These are phyloP conservation scores for Cupressus sempervirens DNA, from an alignment of 75 land plant genomes.

Conservation along the genomic window DNA sequence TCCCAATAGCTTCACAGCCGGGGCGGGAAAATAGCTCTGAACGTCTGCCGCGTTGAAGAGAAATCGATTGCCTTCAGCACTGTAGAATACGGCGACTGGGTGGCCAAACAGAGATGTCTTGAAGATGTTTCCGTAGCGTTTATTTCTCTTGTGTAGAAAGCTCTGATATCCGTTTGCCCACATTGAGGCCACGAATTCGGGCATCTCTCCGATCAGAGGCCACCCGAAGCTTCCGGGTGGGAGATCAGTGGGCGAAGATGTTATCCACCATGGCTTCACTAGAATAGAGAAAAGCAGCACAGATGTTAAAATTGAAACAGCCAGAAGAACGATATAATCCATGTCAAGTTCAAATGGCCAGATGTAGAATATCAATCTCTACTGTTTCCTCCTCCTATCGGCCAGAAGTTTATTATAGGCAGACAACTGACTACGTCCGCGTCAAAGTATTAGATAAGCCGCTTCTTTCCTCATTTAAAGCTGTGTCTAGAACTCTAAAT, in stretches of 20 bases:
- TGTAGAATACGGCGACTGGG: slow-evolving; percentile 20
- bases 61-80: slow-evolving; percentile 44
- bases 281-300: no score
- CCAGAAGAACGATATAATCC: no score
- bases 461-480: no score
- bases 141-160: slow-evolving; percentile 17
- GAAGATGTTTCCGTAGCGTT: slow-evolving; percentile 22
- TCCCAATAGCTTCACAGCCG: not conserved
- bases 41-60: slow-evolving; percentile 44
- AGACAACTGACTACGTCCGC: no score
- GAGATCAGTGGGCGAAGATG: not conserved
- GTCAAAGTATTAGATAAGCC: no score
- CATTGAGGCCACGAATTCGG: not conserved
- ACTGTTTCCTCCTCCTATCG: no score
- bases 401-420: no score
- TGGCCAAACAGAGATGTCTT: slow-evolving; percentile 33
- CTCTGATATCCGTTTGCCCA: not conserved
- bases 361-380: no score
- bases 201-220: slow-evolving; percentile 31
- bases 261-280: no score
- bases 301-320: no score
- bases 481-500: no score
- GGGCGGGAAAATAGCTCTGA: slow-evolving; percentile 11
- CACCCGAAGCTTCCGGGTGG: slow-evolving; percentile 37
- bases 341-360: no score